Base-by-base conservation (phyloP, 352 stramenopile genomes). In the Globisporangium cederbergense region DNA sequence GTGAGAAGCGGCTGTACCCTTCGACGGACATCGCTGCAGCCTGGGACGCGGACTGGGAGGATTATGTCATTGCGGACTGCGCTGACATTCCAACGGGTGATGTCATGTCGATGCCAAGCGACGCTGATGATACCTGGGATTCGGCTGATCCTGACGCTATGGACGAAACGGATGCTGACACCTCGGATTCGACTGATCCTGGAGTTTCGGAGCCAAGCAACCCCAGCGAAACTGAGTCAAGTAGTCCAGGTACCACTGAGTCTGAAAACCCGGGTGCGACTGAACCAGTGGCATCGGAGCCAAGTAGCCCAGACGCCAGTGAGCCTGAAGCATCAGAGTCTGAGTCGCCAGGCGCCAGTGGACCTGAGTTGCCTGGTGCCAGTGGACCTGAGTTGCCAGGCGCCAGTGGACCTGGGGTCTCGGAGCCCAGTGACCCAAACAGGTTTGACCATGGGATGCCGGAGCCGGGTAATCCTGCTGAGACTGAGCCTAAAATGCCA, bases 1-100 rank as follows among this genome's bases (percentile, higher is more conserved):
- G 45, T 16, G 32, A 61, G 38, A 50, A 50, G 11, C 50, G 16
- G 4, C 42, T 8, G n/a, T 65, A 61, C 38, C 60, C 49, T 20
- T 40, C 22, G 16, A 53, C 46, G 32, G 60, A 65, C 3, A 61
- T 65, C 42, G 60, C 60, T 22, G 32, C 49, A 10, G 25, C 49
- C 32, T 66, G 60, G 50, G 51, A 66, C 10, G 22, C 50, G 9
- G 25, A 53, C 51, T 66, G 60, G 50, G 11, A 66, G 8, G 36
- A 50, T 18, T 46, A 32, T 9, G 4, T 53, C 22, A 25, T 61
- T n/a, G 50, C 51, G 9, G 60, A 66, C n/a, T 66, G 60, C 60
- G 53, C 34, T 9, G 22, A 62, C 16, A 62, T 61, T 25, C 58
- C 58, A 40, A 16, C 32, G 10, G 58, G 58, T 14, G 58, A 58